Conservation (phyloP, 345 rosid genomes). For the Passiflora organensis region DNA sequence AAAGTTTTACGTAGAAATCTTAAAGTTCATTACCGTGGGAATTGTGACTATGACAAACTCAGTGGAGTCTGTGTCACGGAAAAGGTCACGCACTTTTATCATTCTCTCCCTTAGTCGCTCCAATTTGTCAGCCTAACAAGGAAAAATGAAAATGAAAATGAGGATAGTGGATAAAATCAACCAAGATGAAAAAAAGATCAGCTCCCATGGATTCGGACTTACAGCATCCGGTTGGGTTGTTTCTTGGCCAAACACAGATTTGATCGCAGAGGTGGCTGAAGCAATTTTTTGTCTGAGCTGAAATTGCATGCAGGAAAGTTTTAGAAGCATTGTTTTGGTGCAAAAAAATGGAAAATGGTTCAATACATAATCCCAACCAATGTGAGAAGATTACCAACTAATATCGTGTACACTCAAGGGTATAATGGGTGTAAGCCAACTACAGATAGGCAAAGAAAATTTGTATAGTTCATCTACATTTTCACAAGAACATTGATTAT, state of each 20-base stretch:
- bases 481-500: too few relatives aligned
- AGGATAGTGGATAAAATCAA: background rate
- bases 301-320: constrained; percentile 10
- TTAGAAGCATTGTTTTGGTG: background rate
- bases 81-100: constrained; percentile 96
- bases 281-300: constrained; percentile 92
- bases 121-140: constrained; percentile 68
- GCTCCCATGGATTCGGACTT: constrained; percentile 28
- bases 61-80: constrained; percentile 80
- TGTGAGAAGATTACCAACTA: too few relatives aligned
- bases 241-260: constrained; percentile 88
- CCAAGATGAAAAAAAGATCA: constrained; percentile 2
- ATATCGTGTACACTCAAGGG: background rate
- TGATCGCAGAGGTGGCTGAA: constrained; percentile 92
- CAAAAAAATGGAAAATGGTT: background rate
- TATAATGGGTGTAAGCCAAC: background rate
- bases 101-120: constrained; percentile 86
- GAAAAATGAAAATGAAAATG: background rate
- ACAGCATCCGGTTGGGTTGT: constrained; percentile 56
- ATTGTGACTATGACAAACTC: constrained; percentile 94
- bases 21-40: constrained; percentile 58
- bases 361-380: background rate
- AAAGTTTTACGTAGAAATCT: too few relatives aligned
- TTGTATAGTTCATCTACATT: too few relatives aligned
- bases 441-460: background rate